A percentile compares a stretch with the other conserved stretches of the same genome.
These are phyloP conservation scores for Chionographis japonica DNA, from an alignment of 106 monocot species.

Conservation along the genomic window DNA sequence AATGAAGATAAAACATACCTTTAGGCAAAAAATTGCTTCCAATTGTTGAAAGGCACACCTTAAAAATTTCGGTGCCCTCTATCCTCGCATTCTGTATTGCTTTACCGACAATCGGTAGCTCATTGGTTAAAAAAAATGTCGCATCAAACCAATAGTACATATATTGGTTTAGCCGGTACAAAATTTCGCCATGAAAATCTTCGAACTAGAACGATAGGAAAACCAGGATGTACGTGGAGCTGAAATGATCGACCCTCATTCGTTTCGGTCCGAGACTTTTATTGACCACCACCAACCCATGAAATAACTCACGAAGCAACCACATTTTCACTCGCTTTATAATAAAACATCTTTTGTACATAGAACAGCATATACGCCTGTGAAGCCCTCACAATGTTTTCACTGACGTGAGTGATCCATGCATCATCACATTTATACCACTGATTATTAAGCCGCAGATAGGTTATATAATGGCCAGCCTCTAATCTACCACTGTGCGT, in stretches of 20 bases:
- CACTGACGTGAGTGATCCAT: constrained; percentile 76
- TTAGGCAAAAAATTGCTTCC: not conserved
- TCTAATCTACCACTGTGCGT: constrained; percentile 86
- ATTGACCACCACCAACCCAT: constrained; percentile 5
- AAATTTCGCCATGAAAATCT: constrained; percentile 15
- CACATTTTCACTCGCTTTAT: constrained; percentile 50
- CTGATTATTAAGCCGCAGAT: constrained; percentile 60
- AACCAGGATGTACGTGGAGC: not conserved
- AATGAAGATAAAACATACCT: constrained; percentile 5
- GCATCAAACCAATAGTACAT: constrained; percentile 10
- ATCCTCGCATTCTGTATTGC: constrained; percentile 2
- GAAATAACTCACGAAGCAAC: constrained; percentile 16
- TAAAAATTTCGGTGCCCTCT: constrained; percentile 47
- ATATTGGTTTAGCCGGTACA: constrained; percentile 18
- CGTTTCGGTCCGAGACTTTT: not conserved
- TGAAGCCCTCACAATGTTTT: constrained; percentile 65
- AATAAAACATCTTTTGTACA: constrained; percentile 78
- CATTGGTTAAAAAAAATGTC: constrained; percentile 9
- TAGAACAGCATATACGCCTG: constrained; percentile 98
- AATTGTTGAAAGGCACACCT: constrained; percentile 39
- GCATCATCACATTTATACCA: constrained; percentile 98
- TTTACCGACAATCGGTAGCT: constrained; percentile 13
- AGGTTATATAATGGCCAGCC: constrained; percentile 89
- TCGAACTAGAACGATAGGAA: not conserved
- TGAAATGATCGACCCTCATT: not conserved